Evolutionary conservation across 2,329 filamentous ascomycete genomes (phyloP), one percentile per base, ranked within the genome.

Genomic region (Talaromyces sp.): DNA sequence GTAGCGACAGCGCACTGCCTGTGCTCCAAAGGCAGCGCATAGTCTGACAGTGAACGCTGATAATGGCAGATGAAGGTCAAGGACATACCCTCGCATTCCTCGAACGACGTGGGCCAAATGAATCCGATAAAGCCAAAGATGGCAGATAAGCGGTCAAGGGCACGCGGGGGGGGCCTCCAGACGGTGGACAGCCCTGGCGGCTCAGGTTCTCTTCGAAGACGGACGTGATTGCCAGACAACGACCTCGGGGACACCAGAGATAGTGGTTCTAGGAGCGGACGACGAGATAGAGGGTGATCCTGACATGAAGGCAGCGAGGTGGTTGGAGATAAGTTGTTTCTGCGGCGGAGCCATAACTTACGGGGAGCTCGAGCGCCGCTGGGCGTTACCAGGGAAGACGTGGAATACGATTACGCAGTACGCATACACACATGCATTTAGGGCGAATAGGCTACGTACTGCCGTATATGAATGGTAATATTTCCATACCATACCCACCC

Each of bases 81-180:
- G 4, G 52, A 59, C 61, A 34, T 59, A 62, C 61, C 34, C 23
- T 59, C 33, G 23, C 52, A 40, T 52, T 44, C 31, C 27, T 31
- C 36, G 23, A 52, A 34, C 44, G 40, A 52, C 42, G n/a, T 31
- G 16, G 56, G 33, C 34, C 28, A 47, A 57, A 53, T 30, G 44
- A 50, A 60, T 60, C 57, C 61, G 61, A 58, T 28, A 36, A 44
- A 60, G 42, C 57, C 61, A 42, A 40, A 28, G 2, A 28, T 18
- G 18, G 61, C 54, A 47, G 57, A 53, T 44, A 59, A 55, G 61
- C 61, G 57, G 57, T 63, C 61, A 60, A 63, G 47, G 59, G 33
- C 59, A 56, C 56, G 56, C 56, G 56, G 40, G 56, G 56, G 60
- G 56, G 44, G 47, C 50, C 23, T 55, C 54, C 57, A 57, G 36